These are phyloP conservation scores for Coemansia sp. DNA, from an alignment of 192 early-diverging fungal genomes.

Conservation along the genomic window DNA sequence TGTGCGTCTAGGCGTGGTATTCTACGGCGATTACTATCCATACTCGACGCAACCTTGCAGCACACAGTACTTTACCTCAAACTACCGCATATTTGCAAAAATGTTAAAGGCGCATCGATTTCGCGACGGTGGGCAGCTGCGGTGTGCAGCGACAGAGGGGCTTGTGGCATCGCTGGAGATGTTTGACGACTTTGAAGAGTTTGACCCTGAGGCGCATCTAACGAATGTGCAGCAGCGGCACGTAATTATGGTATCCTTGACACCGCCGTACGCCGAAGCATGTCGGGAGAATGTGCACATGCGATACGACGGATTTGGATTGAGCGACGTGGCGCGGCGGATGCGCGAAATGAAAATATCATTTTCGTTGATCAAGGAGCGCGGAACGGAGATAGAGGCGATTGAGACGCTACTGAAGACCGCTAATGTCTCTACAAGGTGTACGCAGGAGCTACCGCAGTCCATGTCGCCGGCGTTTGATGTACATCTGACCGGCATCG, in stretches of 20 bases:
- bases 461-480: constrained; percentile 48
- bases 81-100: constrained; percentile 54
- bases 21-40: constrained; percentile 55
- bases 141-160: constrained; percentile 50
- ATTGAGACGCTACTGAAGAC: constrained; percentile 36
- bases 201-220: constrained; percentile 44
- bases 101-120: constrained; percentile 49
- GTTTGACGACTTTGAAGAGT: constrained; percentile 54
- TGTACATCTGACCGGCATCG: constrained; percentile 39
- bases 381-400: constrained; percentile 41
- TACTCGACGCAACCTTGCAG: constrained; percentile 47
- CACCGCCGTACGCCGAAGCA: constrained; percentile 43
- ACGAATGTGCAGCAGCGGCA: constrained; percentile 51
- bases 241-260: constrained; percentile 43
- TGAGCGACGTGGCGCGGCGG: constrained; percentile 42
- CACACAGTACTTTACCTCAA: constrained; percentile 55
- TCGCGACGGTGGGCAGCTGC: constrained; percentile 45
- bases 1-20: constrained; percentile 53
- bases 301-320: constrained; percentile 45
- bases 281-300: constrained; percentile 47
- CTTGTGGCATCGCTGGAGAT: constrained; percentile 53
- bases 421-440: constrained; percentile 37
- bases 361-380: constrained; percentile 51
- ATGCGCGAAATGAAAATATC: constrained; percentile 54
- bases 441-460: constrained; percentile 33